Evolutionary conservation across 495 filamentous ascomycete genomes (phyloP).

Genomic region (Aspergillus nidulans): DNA sequence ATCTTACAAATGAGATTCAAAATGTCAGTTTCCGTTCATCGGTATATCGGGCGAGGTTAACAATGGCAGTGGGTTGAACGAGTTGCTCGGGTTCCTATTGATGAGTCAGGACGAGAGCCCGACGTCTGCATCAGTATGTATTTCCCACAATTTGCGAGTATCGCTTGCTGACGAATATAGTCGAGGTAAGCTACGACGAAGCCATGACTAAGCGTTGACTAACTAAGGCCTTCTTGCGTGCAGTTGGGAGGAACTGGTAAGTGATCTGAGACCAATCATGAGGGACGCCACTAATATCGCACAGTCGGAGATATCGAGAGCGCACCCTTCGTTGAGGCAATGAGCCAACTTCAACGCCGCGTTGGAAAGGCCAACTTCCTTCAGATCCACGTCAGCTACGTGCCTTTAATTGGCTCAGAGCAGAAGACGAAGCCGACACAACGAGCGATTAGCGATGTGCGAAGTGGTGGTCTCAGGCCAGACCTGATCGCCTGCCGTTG

Average conservation of each 20-base stretch:
- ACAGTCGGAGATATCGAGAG: slow-evolving; percentile 84
- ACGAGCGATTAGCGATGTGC: slow-evolving; percentile 74
- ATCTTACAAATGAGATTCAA: slow-evolving; percentile 85
- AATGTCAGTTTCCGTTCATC: slow-evolving; percentile 33
- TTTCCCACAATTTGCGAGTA: no score
- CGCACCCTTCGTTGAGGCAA: slow-evolving; percentile 82
- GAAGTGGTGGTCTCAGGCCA: slow-evolving; percentile 77
- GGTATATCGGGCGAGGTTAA: not conserved
- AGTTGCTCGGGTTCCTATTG: slow-evolving; percentile 81
- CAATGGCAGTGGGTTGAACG: slow-evolving; percentile 66
- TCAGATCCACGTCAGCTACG: slow-evolving; percentile 77
- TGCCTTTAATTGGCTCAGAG: slow-evolving; percentile 65
- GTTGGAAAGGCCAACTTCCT: slow-evolving; percentile 78
- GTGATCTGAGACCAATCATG: not conserved
- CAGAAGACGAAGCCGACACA: slow-evolving; percentile 98
- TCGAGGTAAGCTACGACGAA: slow-evolving; percentile 12
- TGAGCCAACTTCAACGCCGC: slow-evolving; percentile 68
- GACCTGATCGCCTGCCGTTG: slow-evolving; percentile 96
- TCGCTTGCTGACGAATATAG: slow-evolving; percentile 8
- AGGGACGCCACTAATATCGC: not conserved
- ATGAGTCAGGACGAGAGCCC: slow-evolving; percentile 74
- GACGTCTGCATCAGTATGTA: slow-evolving; percentile 87
- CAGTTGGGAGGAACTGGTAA: slow-evolving; percentile 55
- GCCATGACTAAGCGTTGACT: not conserved
- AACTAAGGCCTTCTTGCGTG: not conserved